A percentile compares a stretch with the other conserved stretches of the same genome.
These are phyloP conservation scores for Dothideomycetes sp. DNA, from an alignment of 2,329 filamentous ascomycete species.

Conservation along the genomic window DNA sequence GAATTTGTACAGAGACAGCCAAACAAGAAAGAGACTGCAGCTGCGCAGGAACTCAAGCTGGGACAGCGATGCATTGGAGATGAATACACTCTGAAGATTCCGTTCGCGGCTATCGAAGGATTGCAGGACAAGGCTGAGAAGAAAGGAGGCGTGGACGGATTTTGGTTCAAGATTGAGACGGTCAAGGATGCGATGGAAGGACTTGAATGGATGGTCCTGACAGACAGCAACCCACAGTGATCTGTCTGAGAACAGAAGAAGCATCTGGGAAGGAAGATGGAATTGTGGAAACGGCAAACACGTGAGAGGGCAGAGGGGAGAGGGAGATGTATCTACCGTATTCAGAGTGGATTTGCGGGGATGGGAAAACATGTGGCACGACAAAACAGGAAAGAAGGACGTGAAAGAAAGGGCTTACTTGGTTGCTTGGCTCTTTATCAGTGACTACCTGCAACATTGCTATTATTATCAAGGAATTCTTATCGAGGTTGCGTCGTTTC, in stretches of 20 bases:
- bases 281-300: not conserved
- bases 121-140: not conserved
- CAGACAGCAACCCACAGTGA: too few species aligned
- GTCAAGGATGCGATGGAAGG: not conserved
- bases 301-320: slow-evolving; percentile 3
- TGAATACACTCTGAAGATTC: slow-evolving; percentile 7
- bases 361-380: not conserved
- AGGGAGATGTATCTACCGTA: not conserved
- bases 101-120: not conserved
- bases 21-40: not conserved
- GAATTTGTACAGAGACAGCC: not conserved
- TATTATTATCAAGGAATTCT: too few species aligned
- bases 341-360: not conserved
- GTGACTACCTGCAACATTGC: too few species aligned
- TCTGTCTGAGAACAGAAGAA: not conserved
- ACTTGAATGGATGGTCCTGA: slow-evolving; percentile 1
- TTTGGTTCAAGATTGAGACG: not conserved
- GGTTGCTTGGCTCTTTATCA: too few species aligned
- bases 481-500: too few species aligned
- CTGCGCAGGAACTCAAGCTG: not conserved
- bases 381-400: not conserved
- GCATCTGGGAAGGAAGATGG: not conserved
- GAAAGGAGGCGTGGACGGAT: slow-evolving; percentile 2
- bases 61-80: slow-evolving; percentile 5
- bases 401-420: not conserved